Base-by-base conservation (phyloP, 2,329 filamentous ascomycete species). In the Phyllosticta ampelicida region DNA sequence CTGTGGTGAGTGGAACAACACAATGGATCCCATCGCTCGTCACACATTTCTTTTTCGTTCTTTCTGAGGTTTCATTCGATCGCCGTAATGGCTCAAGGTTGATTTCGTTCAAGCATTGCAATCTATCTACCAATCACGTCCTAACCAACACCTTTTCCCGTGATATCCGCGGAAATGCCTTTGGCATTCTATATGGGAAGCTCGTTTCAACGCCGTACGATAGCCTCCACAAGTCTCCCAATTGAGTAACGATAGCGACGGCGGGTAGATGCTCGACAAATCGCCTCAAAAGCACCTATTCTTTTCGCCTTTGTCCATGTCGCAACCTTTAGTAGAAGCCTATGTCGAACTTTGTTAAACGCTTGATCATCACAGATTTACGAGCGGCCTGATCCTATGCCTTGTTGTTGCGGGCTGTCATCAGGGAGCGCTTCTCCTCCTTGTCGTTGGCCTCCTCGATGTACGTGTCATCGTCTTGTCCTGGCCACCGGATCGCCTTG, bases 401-500 rank as follows among this genome's bases (percentile, higher is more conserved):
- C 36, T 44, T 16, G 36, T 44, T 44, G 36, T 13, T 44, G 36
- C 36, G 36, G n/a, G 13, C 36, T 44, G n/a, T 16, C 36, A 44
- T 44, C 36, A 44, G n/a, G n/a, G 36, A 44, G 13, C 36, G 36
- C 36, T 16, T n/a, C 13, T 44, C 36, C n/a, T 44, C 36, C 36
- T 44, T 44, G 36, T 44, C 36, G 36, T 44, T 16, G 13, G 36
- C 36, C 36, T 53, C 21, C 51, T 53, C 51, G 13, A 9, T 18
- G 36, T 48, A 23, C 28, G 18, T 50, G 20, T 60, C 54, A 6
- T 60, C 58, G 18, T 60, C 58, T 10, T 51, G 48, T 5, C 80
- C 81, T 3, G 79, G 79, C 62, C 77, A 83, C 63, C 84, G 72
- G 55, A 85, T 81, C 60, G 82, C 76, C 53, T 75, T 72, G 11